Evolutionary conservation across 1,284 basidiomycete species (phyloP), one percentile per base, ranked within the genome.

Genomic region (Mixia osmundae): DNA sequence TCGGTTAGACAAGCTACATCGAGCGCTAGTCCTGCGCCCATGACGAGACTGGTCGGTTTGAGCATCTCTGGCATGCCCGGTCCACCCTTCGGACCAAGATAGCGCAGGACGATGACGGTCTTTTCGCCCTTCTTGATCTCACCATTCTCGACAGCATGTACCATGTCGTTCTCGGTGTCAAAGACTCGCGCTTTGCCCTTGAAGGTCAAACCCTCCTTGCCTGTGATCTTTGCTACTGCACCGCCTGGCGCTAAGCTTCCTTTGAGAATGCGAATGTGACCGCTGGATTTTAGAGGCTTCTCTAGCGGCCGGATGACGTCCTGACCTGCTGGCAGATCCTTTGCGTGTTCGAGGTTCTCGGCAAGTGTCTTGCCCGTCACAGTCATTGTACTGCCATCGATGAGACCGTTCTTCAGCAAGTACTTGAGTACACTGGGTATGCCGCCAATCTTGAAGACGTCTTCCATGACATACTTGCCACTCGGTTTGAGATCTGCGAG

Each of bases 1-100:
- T 97, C 89, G 0, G 89, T 97, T 48, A 97, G 72, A 44, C 91
- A 69, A 1, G 87, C 87, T 3, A 85, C 87, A 36, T 77, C 76
- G 42, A 74, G 69, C 26, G 80, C 75, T 14, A 95, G 65, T 26
- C 89, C 89, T 36, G 87, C 87, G 23, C 89, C 89, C 60, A 85
- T 78, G 46, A 94, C 68, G 18, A 42, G 72, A 42, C 68, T 73
- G n/a, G 83, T 91, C 5, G 80, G 82, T 45, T 85, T 85, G 37
- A 89, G 65, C 82, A 87, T 87, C 61, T 87, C 80, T 30, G 78
- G 82, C 80, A 87, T 87, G 36, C 82, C 78, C 69, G 38, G 18
- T 16, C 80, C 82, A 41, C 80, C 82, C 57, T 76, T 74, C 26
- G 80, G 80, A 32, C 80, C 80, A 44, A 85, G 68, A 53, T 87